Base-by-base conservation (phyloP, 768 basidiomycete species). In the Lentinula edodes region DNA sequence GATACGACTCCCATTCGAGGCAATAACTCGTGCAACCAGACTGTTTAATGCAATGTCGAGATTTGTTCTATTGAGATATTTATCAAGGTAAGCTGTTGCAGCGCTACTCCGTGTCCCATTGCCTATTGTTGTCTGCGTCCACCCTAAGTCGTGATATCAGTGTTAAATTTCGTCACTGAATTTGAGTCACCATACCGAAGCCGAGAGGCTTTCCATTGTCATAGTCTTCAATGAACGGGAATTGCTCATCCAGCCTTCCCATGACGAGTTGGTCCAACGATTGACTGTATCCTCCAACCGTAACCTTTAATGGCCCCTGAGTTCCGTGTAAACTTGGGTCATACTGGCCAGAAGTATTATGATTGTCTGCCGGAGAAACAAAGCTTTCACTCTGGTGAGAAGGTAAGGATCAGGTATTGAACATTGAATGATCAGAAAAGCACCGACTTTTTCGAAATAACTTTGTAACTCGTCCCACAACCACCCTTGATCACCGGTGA, bases 401-500 rank as follows among this genome's bases (percentile, higher is more conserved):
- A 72, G 7, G 45, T 46, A 16, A 46, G 45, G 7, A 13, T 46
- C 45, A 23, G 16, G 16, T 7, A 7, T 46, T 0, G 4, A 23
- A 46, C 23, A 3, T 48, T 20, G 46, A 48, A 48, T 8, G 18
- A 45, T 39, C 38, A 39, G 7, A n/a, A 23, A 23, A 46, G 62
- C 42, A 3, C 61, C 55, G 28, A 65, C 70, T 13, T 66, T 62
- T 12, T 55, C 16, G 38, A 41, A 36, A 28, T 72, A 75, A 1
- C 62, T 68, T n/a, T 67, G 61, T 4, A 75, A 50, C 15, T 42
- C 58, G 6, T 70, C 61, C 74, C 74, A 75, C 5, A 70, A 71
- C 74, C 74, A 76, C 10, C 74, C 74, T 2, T 58, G 18, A 55
- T 76, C 74, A 0, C 69, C 67, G 5, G 72, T 69, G 20, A 69